Conservation (phyloP, 129 eudicot species). For the Arctium lappa region DNA sequence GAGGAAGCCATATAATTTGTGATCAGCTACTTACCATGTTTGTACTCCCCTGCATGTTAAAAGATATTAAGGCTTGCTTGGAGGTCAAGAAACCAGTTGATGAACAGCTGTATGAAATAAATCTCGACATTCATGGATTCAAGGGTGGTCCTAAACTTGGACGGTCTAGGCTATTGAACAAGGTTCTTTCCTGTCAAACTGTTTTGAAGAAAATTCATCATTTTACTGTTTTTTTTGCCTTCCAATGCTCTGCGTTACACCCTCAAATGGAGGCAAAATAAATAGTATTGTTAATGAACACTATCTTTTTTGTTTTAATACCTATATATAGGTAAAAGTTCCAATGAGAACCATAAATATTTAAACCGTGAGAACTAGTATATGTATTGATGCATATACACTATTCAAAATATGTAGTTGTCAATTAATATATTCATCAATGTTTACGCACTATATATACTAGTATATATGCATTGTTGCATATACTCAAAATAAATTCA, state of each 20-base stretch:
- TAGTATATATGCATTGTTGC: neutral
- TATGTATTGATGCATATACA: neutral
- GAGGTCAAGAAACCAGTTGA: slow-evolving; percentile 63
- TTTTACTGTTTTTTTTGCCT: neutral
- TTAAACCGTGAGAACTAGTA: neutral
- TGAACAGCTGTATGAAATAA: slow-evolving; percentile 71
- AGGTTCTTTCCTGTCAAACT: slow-evolving; percentile 43
- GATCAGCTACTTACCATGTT: neutral
- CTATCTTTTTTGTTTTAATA: neutral
- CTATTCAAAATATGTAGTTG: neutral
- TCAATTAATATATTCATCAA: neutral
- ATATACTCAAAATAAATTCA: neutral
- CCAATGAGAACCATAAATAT: neutral
- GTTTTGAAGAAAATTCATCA: neutral
- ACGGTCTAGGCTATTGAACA: slow-evolving; percentile 59
- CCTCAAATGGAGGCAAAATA: neutral
- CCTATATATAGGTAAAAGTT: neutral
- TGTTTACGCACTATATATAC: neutral
- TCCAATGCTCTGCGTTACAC: neutral
- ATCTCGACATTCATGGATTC: slow-evolving; percentile 74
- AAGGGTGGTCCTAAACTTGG: slow-evolving; percentile 84
- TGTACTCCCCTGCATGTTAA: neutral
- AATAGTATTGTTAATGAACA: neutral
- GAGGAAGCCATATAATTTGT: neutral
- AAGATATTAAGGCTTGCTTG: slow-evolving; percentile 93